Evolutionary conservation across 2,329 filamentous ascomycete genomes (phyloP).

Genomic region (Fusarium lateritium): DNA sequence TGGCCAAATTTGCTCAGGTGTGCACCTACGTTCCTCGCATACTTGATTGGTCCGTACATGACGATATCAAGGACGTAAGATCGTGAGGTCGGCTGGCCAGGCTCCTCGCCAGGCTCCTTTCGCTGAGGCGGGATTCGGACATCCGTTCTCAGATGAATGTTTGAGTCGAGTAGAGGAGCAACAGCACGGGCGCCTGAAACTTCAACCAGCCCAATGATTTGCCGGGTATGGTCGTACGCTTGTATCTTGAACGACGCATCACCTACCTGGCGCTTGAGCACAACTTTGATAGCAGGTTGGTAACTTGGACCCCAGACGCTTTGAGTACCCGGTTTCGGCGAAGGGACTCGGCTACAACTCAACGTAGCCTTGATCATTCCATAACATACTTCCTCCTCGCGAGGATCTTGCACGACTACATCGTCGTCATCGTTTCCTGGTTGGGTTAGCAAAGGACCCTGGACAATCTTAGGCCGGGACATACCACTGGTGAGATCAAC

Average conservation of each 20-base stretch:
- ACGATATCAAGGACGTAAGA: conserved; percentile 78
- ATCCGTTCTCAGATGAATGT: conserved; percentile 76
- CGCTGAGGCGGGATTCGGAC: conserved; percentile 78
- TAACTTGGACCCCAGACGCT: conserved; percentile 70
- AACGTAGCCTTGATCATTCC: conserved; percentile 81
- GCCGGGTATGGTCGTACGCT: conserved; percentile 79
- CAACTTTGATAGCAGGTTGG: conserved; percentile 83
- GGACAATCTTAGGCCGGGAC: conserved; percentile 28
- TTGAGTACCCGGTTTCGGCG: conserved; percentile 74
- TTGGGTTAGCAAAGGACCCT: conserved; percentile 14
- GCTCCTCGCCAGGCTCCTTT: conserved; percentile 73
- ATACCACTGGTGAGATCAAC: conserved; percentile 72
- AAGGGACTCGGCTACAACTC: conserved; percentile 77
- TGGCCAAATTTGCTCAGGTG: conserved; percentile 75
- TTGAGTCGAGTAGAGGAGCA: conserved; percentile 79
- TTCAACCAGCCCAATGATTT: conserved; percentile 84
- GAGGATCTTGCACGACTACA: conserved; percentile 70
- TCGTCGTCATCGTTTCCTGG: conserved; percentile 69
- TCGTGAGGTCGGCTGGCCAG: conserved; percentile 73
- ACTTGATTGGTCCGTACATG: conserved; percentile 82
- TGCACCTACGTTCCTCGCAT: conserved; percentile 75
- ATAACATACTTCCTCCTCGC: conserved; percentile 82
- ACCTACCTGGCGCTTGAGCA: conserved; percentile 72
- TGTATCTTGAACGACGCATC: conserved; percentile 74
- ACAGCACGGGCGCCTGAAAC: conserved; percentile 75